Conservation (phyloP, 2,329 filamentous ascomycete genomes). For the Alternaria sp. region DNA sequence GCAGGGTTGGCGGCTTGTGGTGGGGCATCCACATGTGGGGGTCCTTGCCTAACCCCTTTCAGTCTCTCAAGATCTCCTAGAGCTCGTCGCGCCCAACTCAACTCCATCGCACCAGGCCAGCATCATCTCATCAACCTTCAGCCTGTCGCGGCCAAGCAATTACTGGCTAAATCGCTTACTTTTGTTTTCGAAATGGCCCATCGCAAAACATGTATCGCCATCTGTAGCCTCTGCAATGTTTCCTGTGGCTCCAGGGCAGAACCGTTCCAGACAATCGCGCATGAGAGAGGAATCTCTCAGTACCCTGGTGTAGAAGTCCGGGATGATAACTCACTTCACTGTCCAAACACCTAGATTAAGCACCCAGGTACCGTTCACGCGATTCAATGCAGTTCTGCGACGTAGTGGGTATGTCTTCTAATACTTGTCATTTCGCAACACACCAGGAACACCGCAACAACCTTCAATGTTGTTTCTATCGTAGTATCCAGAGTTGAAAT, state of each 20-base stretch:
- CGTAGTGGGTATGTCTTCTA: too few relatives aligned
- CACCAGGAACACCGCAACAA: too few relatives aligned
- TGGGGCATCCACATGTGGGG: neutral
- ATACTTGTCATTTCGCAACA: too few relatives aligned
- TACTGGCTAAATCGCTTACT: neutral
- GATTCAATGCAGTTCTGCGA: too few relatives aligned
- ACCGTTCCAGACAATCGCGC: too few relatives aligned
- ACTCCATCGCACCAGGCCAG: neutral
- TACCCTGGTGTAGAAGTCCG: too few relatives aligned
- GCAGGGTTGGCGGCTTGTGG: neutral
- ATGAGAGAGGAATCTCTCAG: too few relatives aligned
- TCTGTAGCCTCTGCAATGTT: neutral
- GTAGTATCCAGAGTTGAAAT: neutral
- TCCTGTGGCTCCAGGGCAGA: neutral
- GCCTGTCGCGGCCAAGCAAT: neutral
- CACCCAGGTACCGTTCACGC: too few relatives aligned
- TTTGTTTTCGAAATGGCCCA: neutral
- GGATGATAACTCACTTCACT: too few relatives aligned
- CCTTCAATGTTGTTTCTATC: fast-evolving
- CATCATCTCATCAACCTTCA: neutral
- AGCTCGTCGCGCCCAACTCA: neutral
- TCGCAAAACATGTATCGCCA: neutral
- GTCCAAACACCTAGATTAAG: fast-evolving
- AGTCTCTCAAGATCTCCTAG: neutral
- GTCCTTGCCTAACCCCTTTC: neutral